Evolutionary conservation across 2,329 filamentous ascomycete species (phyloP), one percentile per base, ranked within the genome.

Genomic region (Diaporthe humulicola): DNA sequence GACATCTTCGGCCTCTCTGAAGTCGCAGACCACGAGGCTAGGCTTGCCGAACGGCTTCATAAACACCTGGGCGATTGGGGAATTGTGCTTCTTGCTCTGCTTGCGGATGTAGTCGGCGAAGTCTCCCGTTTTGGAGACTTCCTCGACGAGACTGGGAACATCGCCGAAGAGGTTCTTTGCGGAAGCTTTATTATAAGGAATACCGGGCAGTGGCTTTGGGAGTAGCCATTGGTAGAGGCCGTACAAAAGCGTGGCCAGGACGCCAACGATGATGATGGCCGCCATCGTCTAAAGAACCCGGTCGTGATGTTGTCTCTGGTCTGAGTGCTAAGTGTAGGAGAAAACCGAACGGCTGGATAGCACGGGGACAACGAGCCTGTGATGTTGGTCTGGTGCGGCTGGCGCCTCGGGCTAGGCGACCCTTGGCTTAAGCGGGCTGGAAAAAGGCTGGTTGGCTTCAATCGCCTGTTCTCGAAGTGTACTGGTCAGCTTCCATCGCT

Each of bases 51-150:
- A 79, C 0, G 83, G 83, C 38, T 78, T 74, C 17, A 83, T 71
- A 70, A 84, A 85, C 60, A 83, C 70, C 57, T 85, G 84, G 3
- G 80, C 75, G 15, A 85, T 74, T 3, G 82, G 80, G 0, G 81
- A 78, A 9, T 45, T 64, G 57, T 54, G 66, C 30, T 40, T 58
- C 3, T 40, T 40, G 17, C 69, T 30, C 48, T 79, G 77, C 3
- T 66, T 52, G 25, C 50, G 56, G 38, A 80, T 73, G 73, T 77
- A 80, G 19, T 69, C 40, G 4, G 75, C 70, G 14, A 76, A 54
- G 22, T 66, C 74, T 14, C 78, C 75, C 6, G 77, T 75, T 1
- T 60, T 57, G 17, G 73, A 33, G 1, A 80, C 70, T 38, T 78
- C 30, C 10, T 57, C 42, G 40, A 58, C 54, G 3, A 70, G 33